Base-by-base conservation (phyloP, 2,329 filamentous ascomycete species). In the Stagonosporopsis cucurbitacearum region DNA sequence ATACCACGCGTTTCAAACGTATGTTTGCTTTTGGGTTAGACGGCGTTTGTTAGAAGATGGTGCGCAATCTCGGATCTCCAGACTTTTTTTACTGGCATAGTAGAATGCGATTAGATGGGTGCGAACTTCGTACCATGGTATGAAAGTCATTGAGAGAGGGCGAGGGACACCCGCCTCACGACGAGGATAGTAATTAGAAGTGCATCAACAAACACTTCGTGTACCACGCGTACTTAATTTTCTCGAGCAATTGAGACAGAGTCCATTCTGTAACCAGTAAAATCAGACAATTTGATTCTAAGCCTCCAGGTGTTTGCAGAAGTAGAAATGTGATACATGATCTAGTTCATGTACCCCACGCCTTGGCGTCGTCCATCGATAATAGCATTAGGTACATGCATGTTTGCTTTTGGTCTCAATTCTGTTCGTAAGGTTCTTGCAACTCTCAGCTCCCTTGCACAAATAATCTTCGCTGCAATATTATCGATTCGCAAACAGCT, bases 311-410 rank as follows among this genome's bases (percentile, higher is more conserved):
- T 50, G 19, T 36, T 50, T 25, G 7, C 6, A 22, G 4, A 43
- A 47, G 53, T 37, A 42, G 43, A 48, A 48, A 48, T 39, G 13
- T 30, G 40, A 50, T 46, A 41, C 22, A n/a, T 35, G 54, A 52
- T 53, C 39, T 48, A 33, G 54, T 57, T 57, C 48, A 48, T 47
- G 42, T 57, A 59, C 63, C 64, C 64, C 64, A 65, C 64, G 60
- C 55, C 66, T 66, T 65, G 62, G 66, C 64, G 59, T 57, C 64
- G 59, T 57, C 43, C 63, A 59, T 59, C 43, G 50, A 55, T 64
- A 66, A 68, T 54, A 30, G 30, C 41, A 66, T 67, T 63, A n/a
- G n/a, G n/a, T n/a, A 64, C 57, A 58, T 54, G 47, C 53, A 46
- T 37, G 42, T 50, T 57, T 57, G 49, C 55, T 59, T 63, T 47